A percentile compares a stretch with the other conserved stretches of the same genome.
phyloP scores from a whole-genome alignment of 2,329 filamentous ascomycete genomes.

The Verticillium klebahnii region DNA sequence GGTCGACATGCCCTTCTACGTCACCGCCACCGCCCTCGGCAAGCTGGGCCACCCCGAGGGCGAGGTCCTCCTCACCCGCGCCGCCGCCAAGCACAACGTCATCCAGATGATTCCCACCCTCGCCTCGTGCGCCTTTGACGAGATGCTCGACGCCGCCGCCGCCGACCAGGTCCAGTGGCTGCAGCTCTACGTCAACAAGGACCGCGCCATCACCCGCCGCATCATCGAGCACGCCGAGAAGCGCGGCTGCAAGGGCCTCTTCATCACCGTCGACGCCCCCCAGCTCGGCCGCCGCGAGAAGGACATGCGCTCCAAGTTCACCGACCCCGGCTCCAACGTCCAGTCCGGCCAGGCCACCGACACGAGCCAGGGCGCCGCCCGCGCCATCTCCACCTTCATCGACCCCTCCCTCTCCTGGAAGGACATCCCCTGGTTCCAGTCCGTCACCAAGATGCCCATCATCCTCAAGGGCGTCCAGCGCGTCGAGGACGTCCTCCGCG shows the following conservation, averaged over 20 bases:
- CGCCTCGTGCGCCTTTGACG: slow-evolving; percentile 94
- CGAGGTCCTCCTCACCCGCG: slow-evolving; percentile 84
- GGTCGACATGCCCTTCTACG: slow-evolving; percentile 84
- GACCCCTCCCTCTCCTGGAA: slow-evolving; percentile 92
- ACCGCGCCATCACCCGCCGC: slow-evolving; percentile 81
- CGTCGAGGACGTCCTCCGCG: slow-evolving; percentile 87
- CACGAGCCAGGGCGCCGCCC: slow-evolving; percentile 84
- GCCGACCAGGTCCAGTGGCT: slow-evolving; percentile 91
- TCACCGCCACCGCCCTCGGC: slow-evolving; percentile 91
- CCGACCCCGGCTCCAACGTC: slow-evolving; percentile 76
- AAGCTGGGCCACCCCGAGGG: slow-evolving; percentile 93
- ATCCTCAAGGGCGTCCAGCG: slow-evolving; percentile 95
- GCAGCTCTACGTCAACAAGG: slow-evolving; percentile 96
- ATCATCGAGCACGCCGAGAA: slow-evolving; percentile 90
- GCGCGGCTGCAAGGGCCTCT: slow-evolving; percentile 89
- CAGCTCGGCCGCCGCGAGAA: slow-evolving; percentile 94
- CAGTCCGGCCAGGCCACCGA: slow-evolving; percentile 75
- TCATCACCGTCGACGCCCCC: slow-evolving; percentile 97
- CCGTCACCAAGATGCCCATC: slow-evolving; percentile 91
- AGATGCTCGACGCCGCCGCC: slow-evolving; percentile 81
- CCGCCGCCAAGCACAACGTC: slow-evolving; percentile 79
- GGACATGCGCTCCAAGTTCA: slow-evolving; percentile 94
- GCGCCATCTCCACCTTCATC: slow-evolving; percentile 95
- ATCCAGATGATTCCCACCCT: slow-evolving; percentile 98
- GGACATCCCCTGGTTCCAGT: slow-evolving; percentile 88